Evolutionary conservation across 176 grass and related monocot genomes (phyloP), one percentile per base, ranked within the genome.

Genomic region (Hordeum vulgare): DNA sequence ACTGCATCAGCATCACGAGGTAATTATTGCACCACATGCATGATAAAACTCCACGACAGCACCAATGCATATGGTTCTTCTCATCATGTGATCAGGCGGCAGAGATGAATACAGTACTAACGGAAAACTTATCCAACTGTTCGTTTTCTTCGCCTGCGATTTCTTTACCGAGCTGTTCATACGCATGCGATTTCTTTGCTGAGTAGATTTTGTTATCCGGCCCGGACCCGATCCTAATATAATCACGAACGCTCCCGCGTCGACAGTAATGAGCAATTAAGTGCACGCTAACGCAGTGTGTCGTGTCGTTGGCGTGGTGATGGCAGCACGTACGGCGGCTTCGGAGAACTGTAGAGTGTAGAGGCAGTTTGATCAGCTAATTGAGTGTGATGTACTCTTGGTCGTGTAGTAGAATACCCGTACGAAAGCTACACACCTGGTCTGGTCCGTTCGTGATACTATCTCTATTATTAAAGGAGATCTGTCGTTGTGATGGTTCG

Each of bases 201-300:
- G n/a, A n/a, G n/a, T 40, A 40, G 20, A 82, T 86, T 86, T 71
- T 6, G 64, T 82, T 85, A 85, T 85, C 72, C 29, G 41, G 10
- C 42, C 3, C 11, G n/a, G n/a, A n/a, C n/a, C n/a, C n/a, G n/a
- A n/a, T n/a, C n/a, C n/a, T n/a, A n/a, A n/a, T n/a, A n/a, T n/a
- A n/a, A n/a, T n/a, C n/a, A n/a, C n/a, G n/a, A n/a, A n/a, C n/a
- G n/a, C n/a, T n/a, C n/a, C n/a, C n/a, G n/a, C n/a, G n/a, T n/a
- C n/a, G n/a, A n/a, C n/a, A n/a, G 56, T 71, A 71, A 78, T 41
- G 54, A 77, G 62, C 61, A 61, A 51, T 77, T 71, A 82, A 83
- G 6, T n/a, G 40, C n/a, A 31, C 13, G 71, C 8, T n/a, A 23
- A 4, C 17, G 36, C n/a, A n/a, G n/a, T n/a, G n/a, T n/a, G 77